These are phyloP conservation scores for Beauveria medogensis DNA, from an alignment of 2,329 filamentous ascomycete genomes.

Conservation along the genomic window DNA sequence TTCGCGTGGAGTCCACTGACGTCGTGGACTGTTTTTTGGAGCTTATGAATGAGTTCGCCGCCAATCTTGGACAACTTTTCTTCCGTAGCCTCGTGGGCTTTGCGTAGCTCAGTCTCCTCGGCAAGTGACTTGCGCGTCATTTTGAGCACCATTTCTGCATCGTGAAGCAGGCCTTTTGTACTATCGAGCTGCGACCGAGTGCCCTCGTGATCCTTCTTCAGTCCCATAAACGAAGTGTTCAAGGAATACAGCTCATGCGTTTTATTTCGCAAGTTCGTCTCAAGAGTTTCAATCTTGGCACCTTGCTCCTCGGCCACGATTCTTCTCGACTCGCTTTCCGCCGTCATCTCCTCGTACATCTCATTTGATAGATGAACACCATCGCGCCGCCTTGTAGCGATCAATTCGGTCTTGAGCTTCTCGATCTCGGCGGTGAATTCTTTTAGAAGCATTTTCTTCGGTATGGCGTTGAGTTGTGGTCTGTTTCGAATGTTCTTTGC, in stretches of 20 bases:
- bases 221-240: conserved; percentile 75
- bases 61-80: conserved; percentile 66
- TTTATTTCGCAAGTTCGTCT: conserved; percentile 84
- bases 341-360: conserved; percentile 81
- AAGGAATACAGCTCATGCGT: conserved; percentile 84
- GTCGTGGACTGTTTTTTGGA: conserved; percentile 71
- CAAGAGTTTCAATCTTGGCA: conserved; percentile 86
- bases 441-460: conserved; percentile 85
- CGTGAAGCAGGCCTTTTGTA: conserved; percentile 73
- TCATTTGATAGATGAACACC: conserved; percentile 91
- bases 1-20: conserved; percentile 79
- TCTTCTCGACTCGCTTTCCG: conserved; percentile 82
- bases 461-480: conserved; percentile 84
- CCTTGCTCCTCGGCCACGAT: conserved; percentile 89
- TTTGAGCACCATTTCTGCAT: conserved; percentile 76
- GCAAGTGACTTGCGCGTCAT: conserved; percentile 68
- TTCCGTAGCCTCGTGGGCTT: conserved; percentile 82
- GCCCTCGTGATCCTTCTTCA: conserved; percentile 85
- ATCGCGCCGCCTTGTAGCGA: conserved; percentile 85
- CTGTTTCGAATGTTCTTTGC: conserved; percentile 99
- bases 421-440: conserved; percentile 93
- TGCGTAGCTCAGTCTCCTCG: conserved; percentile 71
- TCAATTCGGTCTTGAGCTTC: conserved; percentile 86
- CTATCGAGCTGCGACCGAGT: conserved; percentile 65
- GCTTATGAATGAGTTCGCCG: conserved; percentile 65